These are phyloP conservation scores for Metrosideros polymorpha DNA, from an alignment of 441 rosid species.

Conservation along the genomic window DNA sequence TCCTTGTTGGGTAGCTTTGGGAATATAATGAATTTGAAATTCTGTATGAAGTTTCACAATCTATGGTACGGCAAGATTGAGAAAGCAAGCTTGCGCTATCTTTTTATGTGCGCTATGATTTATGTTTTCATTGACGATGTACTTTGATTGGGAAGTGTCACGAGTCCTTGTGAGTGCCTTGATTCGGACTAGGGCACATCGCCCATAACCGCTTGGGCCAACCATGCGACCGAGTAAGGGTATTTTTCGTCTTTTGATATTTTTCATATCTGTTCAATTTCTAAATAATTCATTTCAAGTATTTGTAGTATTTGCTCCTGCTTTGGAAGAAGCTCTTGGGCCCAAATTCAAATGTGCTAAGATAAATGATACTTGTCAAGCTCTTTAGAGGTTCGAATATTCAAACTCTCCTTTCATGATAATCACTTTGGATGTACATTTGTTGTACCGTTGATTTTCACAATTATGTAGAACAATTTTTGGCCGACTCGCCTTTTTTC, in stretches of 20 bases:
- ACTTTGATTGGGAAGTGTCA: accelerated
- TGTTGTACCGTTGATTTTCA: not conserved
- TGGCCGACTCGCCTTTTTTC: not conserved
- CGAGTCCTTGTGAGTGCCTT: not conserved
- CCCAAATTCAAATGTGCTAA: not conserved
- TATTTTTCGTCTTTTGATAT: not conserved
- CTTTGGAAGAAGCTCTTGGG: accelerated
- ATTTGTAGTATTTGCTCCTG: not conserved
- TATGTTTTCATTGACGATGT: too few relatives aligned
- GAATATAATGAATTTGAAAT: not conserved
- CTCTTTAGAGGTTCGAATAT: not conserved
- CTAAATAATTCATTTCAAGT: not conserved
- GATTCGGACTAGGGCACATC: too few relatives aligned
- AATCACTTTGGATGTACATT: not conserved
- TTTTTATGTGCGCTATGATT: not conserved
- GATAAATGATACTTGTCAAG: not conserved
- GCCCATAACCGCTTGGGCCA: not conserved
- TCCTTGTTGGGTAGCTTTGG: not conserved
- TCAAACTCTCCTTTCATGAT: not conserved
- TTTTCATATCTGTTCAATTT: not conserved
- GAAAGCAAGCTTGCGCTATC: not conserved
- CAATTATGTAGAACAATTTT: not conserved
- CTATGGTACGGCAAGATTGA: not conserved
- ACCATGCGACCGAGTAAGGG: not conserved
- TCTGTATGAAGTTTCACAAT: not conserved